Base-by-base conservation (phyloP, 257 asterid species). In the Solanum arcanum region DNA sequence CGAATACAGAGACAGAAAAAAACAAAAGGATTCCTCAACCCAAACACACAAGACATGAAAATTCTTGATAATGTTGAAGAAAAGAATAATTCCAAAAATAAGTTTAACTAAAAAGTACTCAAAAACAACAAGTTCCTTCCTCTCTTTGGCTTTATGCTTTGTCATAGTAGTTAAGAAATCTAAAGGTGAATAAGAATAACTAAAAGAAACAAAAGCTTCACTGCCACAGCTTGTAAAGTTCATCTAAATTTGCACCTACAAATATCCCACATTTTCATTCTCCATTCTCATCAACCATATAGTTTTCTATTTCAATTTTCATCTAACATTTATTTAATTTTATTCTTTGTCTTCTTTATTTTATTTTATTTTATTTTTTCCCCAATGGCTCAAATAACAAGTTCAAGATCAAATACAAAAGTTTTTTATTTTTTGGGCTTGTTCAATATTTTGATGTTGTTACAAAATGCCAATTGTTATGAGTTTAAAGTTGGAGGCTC, bases 401-500 rank as follows among this genome's bases (percentile, higher is more conserved):
- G 39, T 44, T 7, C 47, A 78, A 49, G 85, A 85, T 87, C 87
- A 72, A 49, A 41, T 46, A 66, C 7, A 27, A 88, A 84, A 13
- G 44, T 83, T 16, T 12, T 91, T 39, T 75, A 86, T 66, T 59
- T 87, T 18, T 41, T 93, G 1, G 87, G 90, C 76, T 76, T 93
- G 78, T 23, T 93, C 33, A 39, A 88, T 86, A 60, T 94, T 70
- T 59, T 87, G 60, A 20, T 94, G 39, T 10, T 94, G 89, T 84
- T 88, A 31, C 92, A 91, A 77, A 86, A 86, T 78, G 90, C 90
- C 46, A 66, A 83, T 86, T 97, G 92, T 14, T 94, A 87, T 82
- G 92, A 93, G 64, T 94, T 89, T 90, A 94, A 87, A 42, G 95
- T 95, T 13, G 98, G 98, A 73, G 99, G 98, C 27, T 62, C 91